Conservation (phyloP, 2,329 filamentous ascomycete genomes). For the Beauveria pseudobassiana region DNA sequence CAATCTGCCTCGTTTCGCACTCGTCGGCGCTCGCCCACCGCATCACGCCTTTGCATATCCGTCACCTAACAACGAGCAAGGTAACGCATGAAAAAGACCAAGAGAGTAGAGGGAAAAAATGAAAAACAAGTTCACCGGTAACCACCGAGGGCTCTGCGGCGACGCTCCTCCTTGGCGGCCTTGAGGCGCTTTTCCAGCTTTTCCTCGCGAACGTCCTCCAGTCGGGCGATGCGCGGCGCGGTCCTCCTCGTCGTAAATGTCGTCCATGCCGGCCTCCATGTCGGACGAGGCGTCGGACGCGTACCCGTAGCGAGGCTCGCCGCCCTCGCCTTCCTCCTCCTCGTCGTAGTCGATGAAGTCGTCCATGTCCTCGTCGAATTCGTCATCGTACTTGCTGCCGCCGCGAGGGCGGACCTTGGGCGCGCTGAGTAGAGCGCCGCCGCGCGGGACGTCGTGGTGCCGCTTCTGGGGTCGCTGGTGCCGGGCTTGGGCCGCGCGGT, state of each 20-base stretch:
- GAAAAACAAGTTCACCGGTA: neutral
- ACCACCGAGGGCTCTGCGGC: constrained; percentile 30
- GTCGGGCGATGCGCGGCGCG: constrained; percentile 54
- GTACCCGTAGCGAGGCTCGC: constrained; percentile 42
- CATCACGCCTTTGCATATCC: neutral
- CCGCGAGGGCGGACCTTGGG: constrained; percentile 20
- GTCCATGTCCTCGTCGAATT: constrained; percentile 57
- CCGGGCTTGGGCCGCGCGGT: constrained; percentile 52
- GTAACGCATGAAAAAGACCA: too few relatives aligned
- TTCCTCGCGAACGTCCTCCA: constrained; percentile 60
- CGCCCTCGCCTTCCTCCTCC: constrained; percentile 38
- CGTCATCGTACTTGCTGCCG: constrained; percentile 41
- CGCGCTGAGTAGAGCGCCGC: constrained; percentile 34
- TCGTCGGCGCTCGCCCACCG: neutral
- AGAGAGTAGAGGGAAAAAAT: neutral
- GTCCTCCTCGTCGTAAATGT: constrained; percentile 66
- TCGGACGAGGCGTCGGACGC: constrained; percentile 62
- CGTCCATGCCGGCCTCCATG: constrained; percentile 70
- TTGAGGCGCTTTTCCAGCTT: constrained; percentile 54
- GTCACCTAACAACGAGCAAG: too few relatives aligned
- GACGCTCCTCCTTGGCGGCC: constrained; percentile 53
- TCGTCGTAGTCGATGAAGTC: constrained; percentile 57
- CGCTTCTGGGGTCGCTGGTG: constrained; percentile 20
- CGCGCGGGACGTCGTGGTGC: constrained; percentile 25
- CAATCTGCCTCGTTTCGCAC: neutral